These are phyloP conservation scores for Chalciporus sp. DNA, from an alignment of 1,284 basidiomycete genomes.

Conservation along the genomic window DNA sequence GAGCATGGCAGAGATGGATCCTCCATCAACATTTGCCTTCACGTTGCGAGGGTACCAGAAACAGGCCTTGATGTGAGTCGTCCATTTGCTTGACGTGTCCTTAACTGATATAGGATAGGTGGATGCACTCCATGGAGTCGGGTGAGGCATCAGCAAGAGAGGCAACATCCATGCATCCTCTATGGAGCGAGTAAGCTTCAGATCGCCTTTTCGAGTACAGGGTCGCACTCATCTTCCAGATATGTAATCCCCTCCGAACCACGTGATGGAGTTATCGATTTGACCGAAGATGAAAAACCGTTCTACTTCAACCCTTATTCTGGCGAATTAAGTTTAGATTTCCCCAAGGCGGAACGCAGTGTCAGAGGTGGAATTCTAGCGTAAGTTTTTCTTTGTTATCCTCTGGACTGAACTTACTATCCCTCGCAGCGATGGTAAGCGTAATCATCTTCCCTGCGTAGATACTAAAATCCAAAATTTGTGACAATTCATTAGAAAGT, in stretches of 20 bases:
- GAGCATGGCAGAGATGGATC: slow-evolving; percentile 80
- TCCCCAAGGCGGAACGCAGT: slow-evolving; percentile 81
- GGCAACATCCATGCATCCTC: slow-evolving; percentile 81
- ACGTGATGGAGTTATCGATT: slow-evolving; percentile 56
- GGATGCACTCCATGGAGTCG: slow-evolving; percentile 91
- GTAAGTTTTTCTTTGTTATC: slow-evolving; percentile 48
- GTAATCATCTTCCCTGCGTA: not conserved
- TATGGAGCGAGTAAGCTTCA: slow-evolving; percentile 86
- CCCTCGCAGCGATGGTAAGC: slow-evolving; percentile 56
- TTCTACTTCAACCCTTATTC: slow-evolving; percentile 94
- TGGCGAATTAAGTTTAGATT: slow-evolving; percentile 90
- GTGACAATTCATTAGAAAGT: slow-evolving; percentile 44
- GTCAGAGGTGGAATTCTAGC: slow-evolving; percentile 88
- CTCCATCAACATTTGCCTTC: slow-evolving; percentile 78
- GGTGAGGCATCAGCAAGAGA: slow-evolving; percentile 73
- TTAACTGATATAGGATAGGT: slow-evolving; percentile 47
- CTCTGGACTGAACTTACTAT: slow-evolving; percentile 10
- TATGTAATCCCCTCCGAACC: slow-evolving; percentile 69
- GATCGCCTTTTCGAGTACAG: slow-evolving; percentile 1
- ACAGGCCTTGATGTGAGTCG: slow-evolving; percentile 78
- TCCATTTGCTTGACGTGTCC: not conserved
- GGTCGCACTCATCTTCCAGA: slow-evolving; percentile 41
- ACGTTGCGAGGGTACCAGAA: slow-evolving; percentile 90
- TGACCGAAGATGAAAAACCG: slow-evolving; percentile 65
- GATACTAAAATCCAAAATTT: slow-evolving; percentile 6